These are phyloP conservation scores for Neurospora sp. DNA, from an alignment of 495 filamentous ascomycete genomes.

Conservation along the genomic window DNA sequence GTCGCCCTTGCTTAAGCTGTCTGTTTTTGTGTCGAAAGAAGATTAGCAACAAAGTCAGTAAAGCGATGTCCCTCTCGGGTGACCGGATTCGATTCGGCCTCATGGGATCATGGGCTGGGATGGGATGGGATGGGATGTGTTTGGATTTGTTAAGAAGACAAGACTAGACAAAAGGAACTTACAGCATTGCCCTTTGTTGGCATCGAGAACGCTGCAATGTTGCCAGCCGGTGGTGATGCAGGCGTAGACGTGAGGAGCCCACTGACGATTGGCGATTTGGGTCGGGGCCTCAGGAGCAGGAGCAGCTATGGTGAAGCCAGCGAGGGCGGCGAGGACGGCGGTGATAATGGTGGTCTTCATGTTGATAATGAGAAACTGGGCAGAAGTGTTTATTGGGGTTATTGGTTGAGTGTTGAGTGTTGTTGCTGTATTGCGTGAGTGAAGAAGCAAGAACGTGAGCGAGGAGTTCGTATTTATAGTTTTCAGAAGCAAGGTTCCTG, in stretches of 20 bases:
- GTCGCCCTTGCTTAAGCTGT: not conserved
- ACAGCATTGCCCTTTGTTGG: not conserved
- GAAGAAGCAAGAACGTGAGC: not conserved
- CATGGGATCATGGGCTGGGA: no score
- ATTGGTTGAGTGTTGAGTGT: not conserved
- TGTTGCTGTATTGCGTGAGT: no score
- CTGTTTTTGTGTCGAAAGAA: no score
- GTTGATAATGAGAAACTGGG: no score
- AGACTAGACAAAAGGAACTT: no score
- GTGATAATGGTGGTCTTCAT: not conserved
- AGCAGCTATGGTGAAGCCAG: not conserved
- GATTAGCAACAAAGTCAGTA: no score
- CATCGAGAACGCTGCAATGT: not conserved
- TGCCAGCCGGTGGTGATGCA: not conserved
- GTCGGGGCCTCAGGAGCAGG: not conserved
- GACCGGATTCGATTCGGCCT: not conserved
- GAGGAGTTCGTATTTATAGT: not conserved
- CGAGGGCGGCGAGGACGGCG: not conserved
- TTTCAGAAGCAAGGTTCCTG: not conserved
- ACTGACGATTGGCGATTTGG: not conserved
- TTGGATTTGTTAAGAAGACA: no score
- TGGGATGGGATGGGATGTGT: no score
- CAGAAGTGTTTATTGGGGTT: no score
- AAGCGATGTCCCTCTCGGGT: not conserved
- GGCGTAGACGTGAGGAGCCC: not conserved